Conservation (phyloP, 257 asterid species). For the Salvia hispanica region DNA sequence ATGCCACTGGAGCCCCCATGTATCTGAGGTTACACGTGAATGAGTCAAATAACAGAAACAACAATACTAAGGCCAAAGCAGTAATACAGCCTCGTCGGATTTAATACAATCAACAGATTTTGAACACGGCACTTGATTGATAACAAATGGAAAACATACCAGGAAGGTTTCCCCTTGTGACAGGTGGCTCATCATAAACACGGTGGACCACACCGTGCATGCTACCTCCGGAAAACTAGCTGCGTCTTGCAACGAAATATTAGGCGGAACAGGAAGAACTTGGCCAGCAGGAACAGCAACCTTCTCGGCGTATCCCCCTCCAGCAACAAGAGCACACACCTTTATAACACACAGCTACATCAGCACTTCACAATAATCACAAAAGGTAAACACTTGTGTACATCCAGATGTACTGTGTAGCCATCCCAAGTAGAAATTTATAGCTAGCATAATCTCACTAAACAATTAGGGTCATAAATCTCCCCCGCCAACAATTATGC, state of each 20-base stretch:
- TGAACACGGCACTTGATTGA: not conserved
- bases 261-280: conserved; percentile 85
- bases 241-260: conserved; percentile 88
- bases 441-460: too few species aligned
- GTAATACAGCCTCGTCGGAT: not conserved
- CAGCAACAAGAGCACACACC: conserved; percentile 94
- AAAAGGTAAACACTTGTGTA: too few species aligned
- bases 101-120: not conserved
- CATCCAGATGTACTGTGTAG: too few species aligned
- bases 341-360: conserved; percentile 29
- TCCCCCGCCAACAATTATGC: too few species aligned
- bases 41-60: not conserved
- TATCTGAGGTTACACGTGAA: conserved; percentile 49
- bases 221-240: conserved; percentile 95
- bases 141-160: conserved; percentile 46
- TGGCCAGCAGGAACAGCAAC: conserved; percentile 80
- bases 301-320: conserved; percentile 98
- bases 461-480: too few species aligned
- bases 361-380: conserved; percentile 18
- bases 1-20: too few species aligned
- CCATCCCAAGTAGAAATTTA: not conserved
- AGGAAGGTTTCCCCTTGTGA: conserved; percentile 76
- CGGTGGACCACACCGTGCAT: conserved; percentile 96
- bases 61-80: not conserved
- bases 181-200: conserved; percentile 83